A percentile compares a stretch with the other conserved stretches of the same genome.
These are phyloP conservation scores for Acer negundo DNA, from an alignment of 345 rosid species.

Conservation along the genomic window DNA sequence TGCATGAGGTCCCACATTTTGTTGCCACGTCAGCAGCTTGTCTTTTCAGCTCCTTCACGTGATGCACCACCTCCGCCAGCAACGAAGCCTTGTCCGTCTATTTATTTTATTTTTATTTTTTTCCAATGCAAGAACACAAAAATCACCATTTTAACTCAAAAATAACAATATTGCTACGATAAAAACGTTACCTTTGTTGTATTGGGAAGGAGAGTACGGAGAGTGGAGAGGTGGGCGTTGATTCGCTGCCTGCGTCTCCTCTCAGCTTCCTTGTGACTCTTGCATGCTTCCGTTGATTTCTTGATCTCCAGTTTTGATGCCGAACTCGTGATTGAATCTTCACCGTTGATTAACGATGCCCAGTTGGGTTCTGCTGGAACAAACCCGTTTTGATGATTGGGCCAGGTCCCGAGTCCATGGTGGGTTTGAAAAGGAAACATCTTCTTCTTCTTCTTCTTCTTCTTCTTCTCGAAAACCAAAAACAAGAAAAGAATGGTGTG, in stretches of 20 bases:
- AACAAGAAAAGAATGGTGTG: not conserved
- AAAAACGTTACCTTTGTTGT: slow-evolving; percentile 35
- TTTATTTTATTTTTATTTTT: no score
- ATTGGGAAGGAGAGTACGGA: slow-evolving; percentile 59
- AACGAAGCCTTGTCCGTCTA: slow-evolving; percentile 81
- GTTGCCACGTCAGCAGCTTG: slow-evolving; percentile 43
- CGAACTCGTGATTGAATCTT: slow-evolving; percentile 29
- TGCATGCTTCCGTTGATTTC: slow-evolving; percentile 35
- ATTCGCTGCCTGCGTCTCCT: slow-evolving; percentile 65
- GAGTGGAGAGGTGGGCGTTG: slow-evolving; percentile 62
- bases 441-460: not conserved
- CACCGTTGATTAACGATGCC: slow-evolving; percentile 24
- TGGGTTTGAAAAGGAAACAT: slow-evolving; percentile 37
- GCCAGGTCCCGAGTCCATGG: not conserved
- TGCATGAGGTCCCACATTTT: slow-evolving; percentile 21
- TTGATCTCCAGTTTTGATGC: slow-evolving; percentile 20
- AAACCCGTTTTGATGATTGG: not conserved
- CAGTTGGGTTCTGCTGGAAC: slow-evolving; percentile 16
- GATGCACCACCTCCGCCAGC: slow-evolving; percentile 80
- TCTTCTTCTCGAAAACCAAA: no score
- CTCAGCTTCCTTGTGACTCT: slow-evolving; percentile 62
- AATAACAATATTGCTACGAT: no score
- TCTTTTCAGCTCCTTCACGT: slow-evolving; percentile 52
- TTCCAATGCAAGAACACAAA: no score
- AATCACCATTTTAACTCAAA: no score